phyloP scores from a whole-genome alignment of 805 yeast genomes.

The Metschnikowia peoriensis region DNA sequence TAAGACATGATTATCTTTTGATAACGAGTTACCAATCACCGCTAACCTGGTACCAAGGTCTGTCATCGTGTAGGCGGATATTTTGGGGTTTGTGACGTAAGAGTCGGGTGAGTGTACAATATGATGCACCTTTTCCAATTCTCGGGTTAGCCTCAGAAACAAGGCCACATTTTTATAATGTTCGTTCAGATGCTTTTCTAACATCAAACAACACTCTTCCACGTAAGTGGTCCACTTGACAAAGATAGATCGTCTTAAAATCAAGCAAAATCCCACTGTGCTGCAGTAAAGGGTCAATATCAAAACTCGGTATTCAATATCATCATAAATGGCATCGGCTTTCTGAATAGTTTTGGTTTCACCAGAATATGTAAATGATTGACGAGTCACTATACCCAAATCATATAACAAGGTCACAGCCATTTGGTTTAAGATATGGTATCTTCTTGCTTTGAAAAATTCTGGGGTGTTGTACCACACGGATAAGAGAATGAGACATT shows the following conservation, averaged over 20 bases:
- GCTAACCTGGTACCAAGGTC: constrained; percentile 52
- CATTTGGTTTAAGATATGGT: constrained; percentile 64
- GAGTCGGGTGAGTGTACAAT: constrained; percentile 42
- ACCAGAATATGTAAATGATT: constrained; percentile 23
- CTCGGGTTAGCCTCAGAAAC: constrained; percentile 56
- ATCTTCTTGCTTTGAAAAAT: constrained; percentile 73
- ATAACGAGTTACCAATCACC: constrained; percentile 37
- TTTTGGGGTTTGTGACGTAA: constrained; percentile 22
- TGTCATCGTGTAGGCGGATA: constrained; percentile 38
- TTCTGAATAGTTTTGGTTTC: constrained; percentile 10
- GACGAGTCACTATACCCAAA: constrained; percentile 64
- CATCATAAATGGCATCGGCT: constrained; percentile 19
- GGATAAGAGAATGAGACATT: constrained; percentile 57
- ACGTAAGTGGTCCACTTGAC: constrained; percentile 65
- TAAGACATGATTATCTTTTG: constrained; percentile 37
- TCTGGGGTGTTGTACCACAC: constrained; percentile 87
- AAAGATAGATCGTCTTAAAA: constrained; percentile 60
- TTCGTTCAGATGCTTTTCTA: constrained; percentile 38
- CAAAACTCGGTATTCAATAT: constrained; percentile 48
- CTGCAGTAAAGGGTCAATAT: constrained; percentile 59
- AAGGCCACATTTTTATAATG: constrained; percentile 47
- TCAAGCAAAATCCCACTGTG: constrained; percentile 62
- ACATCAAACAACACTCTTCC: constrained; percentile 54
- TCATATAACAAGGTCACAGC: constrained; percentile 72
- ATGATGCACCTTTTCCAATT: constrained; percentile 60